Base-by-base conservation (phyloP, 345 rosid species). In the Sonneratia caseolaris region DNA sequence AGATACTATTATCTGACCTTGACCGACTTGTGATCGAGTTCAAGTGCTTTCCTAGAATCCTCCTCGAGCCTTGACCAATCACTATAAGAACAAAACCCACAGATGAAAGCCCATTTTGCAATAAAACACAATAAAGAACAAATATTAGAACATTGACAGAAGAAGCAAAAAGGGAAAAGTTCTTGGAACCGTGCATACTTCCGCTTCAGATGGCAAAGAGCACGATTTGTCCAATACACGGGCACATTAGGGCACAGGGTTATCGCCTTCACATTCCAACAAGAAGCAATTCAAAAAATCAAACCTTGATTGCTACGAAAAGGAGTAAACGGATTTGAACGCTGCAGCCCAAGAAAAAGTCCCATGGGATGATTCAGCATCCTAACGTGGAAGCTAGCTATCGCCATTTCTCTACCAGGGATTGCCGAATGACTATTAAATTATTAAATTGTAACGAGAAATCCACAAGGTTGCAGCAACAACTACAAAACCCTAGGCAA, bases 141-240 rank as follows among this genome's bases (percentile, higher is more conserved):
- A 22, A 57, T n/a, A 1, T 43, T n/a, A 16, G 9, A 9, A 68
- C 35, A 47, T 9, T 11, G 24, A 43, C 32, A 43, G 53, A 68
- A 42, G 5, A 5, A 21, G 24, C 38, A 14, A 7, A 68, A 4
- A 11, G 19, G 49, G 38, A 35, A 70, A 68, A 16, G 37, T 48
- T 21, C 7, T 55, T 70, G 79, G 42, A 71, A 38, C 70, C 70
- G 42, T 75, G 75, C 95, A 83, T 85, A 91, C 99, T 91, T 91
- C 81, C 96, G 90, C 79, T 75, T 90, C 75, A 76, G 86, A 81
- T 94, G 91, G 76, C 97, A 94, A 45, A 87, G 85, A 49, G 99
- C 97, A 55, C 99, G 97, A 80, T 94, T 94, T 1, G 97, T 91
- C 96, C 89, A 91, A 79, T 91, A 91, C 12, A 90, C 79, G 57